These are phyloP conservation scores for Stygiomarasmius scandens DNA, from an alignment of 1,284 basidiomycete species.

Conservation along the genomic window DNA sequence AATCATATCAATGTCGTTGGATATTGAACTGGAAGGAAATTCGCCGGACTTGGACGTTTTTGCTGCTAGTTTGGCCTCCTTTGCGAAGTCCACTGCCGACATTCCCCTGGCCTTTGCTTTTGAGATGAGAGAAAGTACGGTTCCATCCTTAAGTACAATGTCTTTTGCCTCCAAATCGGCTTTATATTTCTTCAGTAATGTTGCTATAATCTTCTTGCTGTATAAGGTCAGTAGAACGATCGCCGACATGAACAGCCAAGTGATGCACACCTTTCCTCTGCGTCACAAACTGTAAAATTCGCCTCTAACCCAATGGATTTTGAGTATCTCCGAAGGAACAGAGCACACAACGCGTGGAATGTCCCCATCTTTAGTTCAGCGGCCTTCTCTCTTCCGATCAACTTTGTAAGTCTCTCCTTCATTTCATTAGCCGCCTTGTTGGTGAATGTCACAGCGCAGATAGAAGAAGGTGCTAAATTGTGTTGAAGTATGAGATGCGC, in stretches of 20 bases:
- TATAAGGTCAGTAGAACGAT: constrained; percentile 9
- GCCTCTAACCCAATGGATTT: constrained; percentile 60
- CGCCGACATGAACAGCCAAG: neutral
- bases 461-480: constrained; percentile 56
- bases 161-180: constrained; percentile 49
- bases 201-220: constrained; percentile 75
- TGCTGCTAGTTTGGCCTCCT: constrained; percentile 21
- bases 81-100: constrained; percentile 49
- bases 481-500: constrained; percentile 73
- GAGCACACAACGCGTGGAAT: constrained; percentile 82
- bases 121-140: constrained; percentile 70
- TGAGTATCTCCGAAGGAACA: constrained; percentile 72
- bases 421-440: constrained; percentile 94
- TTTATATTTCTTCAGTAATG: constrained; percentile 61
- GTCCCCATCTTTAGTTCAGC: constrained; percentile 75
- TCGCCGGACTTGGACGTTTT: constrained; percentile 12
- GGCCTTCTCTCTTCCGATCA: constrained; percentile 72
- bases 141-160: constrained; percentile 63
- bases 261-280: constrained; percentile 73
- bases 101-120: constrained; percentile 80
- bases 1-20: constrained; percentile 39
- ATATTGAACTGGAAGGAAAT: constrained; percentile 1
- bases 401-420: constrained; percentile 68
- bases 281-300: constrained; percentile 86
- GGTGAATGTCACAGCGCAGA: constrained; percentile 84